A percentile compares a stretch with the other conserved stretches of the same genome.
Evolutionary conservation across 140 eudicot species (phyloP).

Genomic region (Anethum foeniculum): DNA sequence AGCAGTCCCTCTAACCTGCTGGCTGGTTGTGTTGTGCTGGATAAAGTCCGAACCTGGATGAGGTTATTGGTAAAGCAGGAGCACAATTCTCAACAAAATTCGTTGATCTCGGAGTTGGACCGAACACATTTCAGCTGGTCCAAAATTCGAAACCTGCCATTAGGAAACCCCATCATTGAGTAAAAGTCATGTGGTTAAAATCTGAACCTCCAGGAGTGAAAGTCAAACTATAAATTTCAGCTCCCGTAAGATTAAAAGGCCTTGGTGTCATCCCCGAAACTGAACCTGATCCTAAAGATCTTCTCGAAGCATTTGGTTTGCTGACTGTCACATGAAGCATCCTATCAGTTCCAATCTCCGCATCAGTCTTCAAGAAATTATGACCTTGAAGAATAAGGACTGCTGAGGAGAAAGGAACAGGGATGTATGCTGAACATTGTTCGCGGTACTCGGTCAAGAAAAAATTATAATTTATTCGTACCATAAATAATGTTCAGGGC

Average conservation of each 20-base stretch:
- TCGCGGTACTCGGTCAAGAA: too few species aligned
- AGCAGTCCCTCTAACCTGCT: too few species aligned
- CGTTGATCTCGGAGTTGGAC: conserved; percentile 81
- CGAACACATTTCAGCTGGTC: conserved; percentile 85
- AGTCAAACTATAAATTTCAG: conserved; percentile 81
- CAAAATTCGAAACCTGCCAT: conserved; percentile 77
- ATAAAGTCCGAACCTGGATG: too few species aligned
- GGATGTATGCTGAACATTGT: too few species aligned
- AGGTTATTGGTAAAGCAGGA: too few species aligned
- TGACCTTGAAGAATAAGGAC: conserved; percentile 76
- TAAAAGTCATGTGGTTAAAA: conserved; percentile 71
- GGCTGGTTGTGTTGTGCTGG: too few species aligned
- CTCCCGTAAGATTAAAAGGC: conserved; percentile 85
- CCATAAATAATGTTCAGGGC: too few species aligned
- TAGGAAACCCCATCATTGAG: conserved; percentile 87
- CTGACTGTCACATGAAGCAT: conserved; percentile 80
- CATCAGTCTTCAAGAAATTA: conserved; percentile 76
- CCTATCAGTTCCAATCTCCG: conserved; percentile 72
- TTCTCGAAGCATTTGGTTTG: conserved; percentile 68
- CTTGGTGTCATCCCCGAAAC: conserved; percentile 49
- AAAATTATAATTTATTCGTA: too few species aligned
- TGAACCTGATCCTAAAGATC: conserved; percentile 54
- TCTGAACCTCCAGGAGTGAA: conserved; percentile 83
- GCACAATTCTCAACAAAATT: conserved; percentile 75
- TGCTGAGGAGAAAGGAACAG: conserved; percentile 25